Evolutionary conservation across 768 basidiomycete species (phyloP), one percentile per base, ranked within the genome.

Genomic region (Boletus sensibilis): DNA sequence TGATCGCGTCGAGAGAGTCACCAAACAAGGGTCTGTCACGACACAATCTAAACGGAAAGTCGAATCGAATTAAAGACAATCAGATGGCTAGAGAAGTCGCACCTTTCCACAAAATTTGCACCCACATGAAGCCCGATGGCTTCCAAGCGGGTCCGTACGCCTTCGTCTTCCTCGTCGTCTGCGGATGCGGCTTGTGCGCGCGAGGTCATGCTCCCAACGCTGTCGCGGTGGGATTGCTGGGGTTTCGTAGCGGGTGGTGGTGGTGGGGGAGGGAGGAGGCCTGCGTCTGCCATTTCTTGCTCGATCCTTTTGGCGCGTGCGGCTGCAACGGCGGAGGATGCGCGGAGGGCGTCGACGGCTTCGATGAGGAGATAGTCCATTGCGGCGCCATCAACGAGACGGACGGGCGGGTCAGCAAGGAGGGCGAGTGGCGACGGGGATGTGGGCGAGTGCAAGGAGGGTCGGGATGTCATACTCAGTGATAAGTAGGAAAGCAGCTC

Each of bases 341-440:
- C 80, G 27, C 85, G 83, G 33, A 98, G 79, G 0, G 88, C 83
- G 64, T 83, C 79, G 57, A 92, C 86, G 52, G 88, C 78, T 69
- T 90, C 88, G 54, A 94, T 92, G 54, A 94, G 75, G 65, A 98
- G 86, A 73, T 94, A 95, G 64, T 93, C 91, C 83, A 90, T 86
- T 4, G 77, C 84, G 9, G 85, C 80, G 46, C 75, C 83, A 64
- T 92, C 88, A 53, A 90, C 78, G 40, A 83, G 76, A 29, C 79
- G 78, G 11, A 68, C 68, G 25, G 87, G 84, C 1, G 87, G 85
- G 56, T 91, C 87, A 1, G 88, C 82, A 16, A 90, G 76, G 2
- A 77, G 68, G n/a, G 80, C 73, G 5, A 89, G 41, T 9, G 50
- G 45, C 1, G 59, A 49, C 5, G 70, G 54, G 14, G 52, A 31